Percentiles rank a stretch among this genome's conserved stretches.
Evolutionary conservation across 2,329 filamentous ascomycete species (phyloP).

Genomic region (Madurella fahalii): DNA sequence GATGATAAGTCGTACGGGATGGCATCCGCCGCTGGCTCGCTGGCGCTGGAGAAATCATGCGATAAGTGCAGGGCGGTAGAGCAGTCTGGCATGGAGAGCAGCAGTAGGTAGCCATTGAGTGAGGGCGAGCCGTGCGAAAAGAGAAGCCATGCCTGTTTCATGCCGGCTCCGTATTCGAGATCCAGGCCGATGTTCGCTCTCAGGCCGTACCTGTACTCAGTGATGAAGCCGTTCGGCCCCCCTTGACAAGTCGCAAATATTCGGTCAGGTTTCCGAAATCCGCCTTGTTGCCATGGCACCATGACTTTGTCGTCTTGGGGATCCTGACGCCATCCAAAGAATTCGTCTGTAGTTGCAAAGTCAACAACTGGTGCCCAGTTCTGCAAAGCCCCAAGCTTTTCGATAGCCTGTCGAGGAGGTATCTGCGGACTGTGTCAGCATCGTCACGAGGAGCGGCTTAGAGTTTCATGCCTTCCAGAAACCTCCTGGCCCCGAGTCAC

Average conservation of each 20-base stretch:
- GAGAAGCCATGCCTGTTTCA: slow-evolving; percentile 54
- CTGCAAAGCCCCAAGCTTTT: slow-evolving; percentile 56
- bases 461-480: slow-evolving; percentile 58
- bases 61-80: slow-evolving; percentile 48
- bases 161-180: slow-evolving; percentile 46
- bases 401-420: slow-evolving; percentile 50
- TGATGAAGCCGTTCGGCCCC: slow-evolving; percentile 58
- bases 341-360: slow-evolving; percentile 44
- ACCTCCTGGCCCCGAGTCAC: slow-evolving; percentile 72
- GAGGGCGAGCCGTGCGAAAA: slow-evolving; percentile 26
- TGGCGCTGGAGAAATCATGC: slow-evolving; percentile 43
- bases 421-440: slow-evolving; percentile 36
- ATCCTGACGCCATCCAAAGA: slow-evolving; percentile 29
- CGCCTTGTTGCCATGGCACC: slow-evolving; percentile 16
- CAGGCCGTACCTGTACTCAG: slow-evolving; percentile 66
- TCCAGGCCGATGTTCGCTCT: slow-evolving; percentile 63
- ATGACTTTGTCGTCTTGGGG: slow-evolving; percentile 17
- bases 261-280: slow-evolving; percentile 52
- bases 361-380: slow-evolving; percentile 62
- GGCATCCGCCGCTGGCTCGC: slow-evolving; percentile 38
- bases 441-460: background rate
- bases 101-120: slow-evolving; percentile 32
- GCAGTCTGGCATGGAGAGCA: slow-evolving; percentile 48
- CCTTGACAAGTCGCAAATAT: slow-evolving; percentile 66
- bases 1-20: slow-evolving; percentile 49